These are phyloP conservation scores for Amylostereum areolatum DNA, from an alignment of 1,284 basidiomycete species.

Conservation along the genomic window DNA sequence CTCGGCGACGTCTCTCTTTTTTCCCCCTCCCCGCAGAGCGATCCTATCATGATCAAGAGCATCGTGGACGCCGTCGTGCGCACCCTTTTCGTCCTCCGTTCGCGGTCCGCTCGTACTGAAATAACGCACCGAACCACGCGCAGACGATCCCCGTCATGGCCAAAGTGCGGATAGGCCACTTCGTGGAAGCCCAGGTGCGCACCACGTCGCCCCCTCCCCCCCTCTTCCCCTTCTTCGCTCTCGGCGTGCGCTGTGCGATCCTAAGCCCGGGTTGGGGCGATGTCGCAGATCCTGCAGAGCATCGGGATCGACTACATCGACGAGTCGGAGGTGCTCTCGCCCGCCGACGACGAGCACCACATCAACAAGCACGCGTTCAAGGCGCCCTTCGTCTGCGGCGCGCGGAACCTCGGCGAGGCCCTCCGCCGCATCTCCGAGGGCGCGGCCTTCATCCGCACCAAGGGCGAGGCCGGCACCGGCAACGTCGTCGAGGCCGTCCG, in stretches of 20 bases:
- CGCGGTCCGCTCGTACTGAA: too few relatives aligned
- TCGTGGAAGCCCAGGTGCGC: slow-evolving; percentile 86
- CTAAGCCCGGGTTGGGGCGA: slow-evolving; percentile 2
- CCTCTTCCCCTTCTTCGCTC: not conserved
- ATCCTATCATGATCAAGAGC: slow-evolving; percentile 95
- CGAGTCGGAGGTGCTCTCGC: slow-evolving; percentile 94
- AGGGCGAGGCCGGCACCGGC: slow-evolving; percentile 96
- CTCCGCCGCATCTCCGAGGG: slow-evolving; percentile 96
- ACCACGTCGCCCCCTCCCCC: not conserved
- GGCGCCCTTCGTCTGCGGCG: slow-evolving; percentile 82
- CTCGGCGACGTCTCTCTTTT: slow-evolving; percentile 1
- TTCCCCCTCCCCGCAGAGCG: slow-evolving; percentile 52
- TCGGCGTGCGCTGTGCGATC: slow-evolving; percentile 1
- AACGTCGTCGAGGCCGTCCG: slow-evolving; percentile 97
- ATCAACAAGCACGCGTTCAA: slow-evolving; percentile 92
- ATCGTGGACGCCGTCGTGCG: slow-evolving; percentile 75
- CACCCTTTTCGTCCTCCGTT: too few relatives aligned
- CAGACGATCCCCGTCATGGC: slow-evolving; percentile 87
- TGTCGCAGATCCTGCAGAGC: slow-evolving; percentile 83
- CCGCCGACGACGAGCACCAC: slow-evolving; percentile 82
- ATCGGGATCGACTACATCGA: slow-evolving; percentile 99
- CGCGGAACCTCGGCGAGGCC: slow-evolving; percentile 84
- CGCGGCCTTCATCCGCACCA: slow-evolving; percentile 95
- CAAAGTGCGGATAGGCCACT: slow-evolving; percentile 94
- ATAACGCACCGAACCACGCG: too few relatives aligned